Evolutionary conservation across 2,329 filamentous ascomycete genomes (phyloP).

Genomic region (Hypoxylon rubiginosum): DNA sequence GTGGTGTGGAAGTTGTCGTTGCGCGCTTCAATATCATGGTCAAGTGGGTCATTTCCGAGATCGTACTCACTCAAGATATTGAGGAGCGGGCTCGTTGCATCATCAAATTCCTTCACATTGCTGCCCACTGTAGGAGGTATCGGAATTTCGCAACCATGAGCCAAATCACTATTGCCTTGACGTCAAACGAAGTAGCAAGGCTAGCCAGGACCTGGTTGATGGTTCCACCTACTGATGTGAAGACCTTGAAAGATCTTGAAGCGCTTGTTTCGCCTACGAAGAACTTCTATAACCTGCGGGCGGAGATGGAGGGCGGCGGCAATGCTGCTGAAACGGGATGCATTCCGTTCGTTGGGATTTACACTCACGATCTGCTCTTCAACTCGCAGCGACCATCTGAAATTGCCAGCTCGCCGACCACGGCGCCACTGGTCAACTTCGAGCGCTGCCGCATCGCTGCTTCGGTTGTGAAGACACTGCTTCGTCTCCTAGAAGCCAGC

Average conservation of each 20-base stretch:
- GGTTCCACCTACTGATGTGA: slow-evolving; percentile 74
- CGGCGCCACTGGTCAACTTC: slow-evolving; percentile 83
- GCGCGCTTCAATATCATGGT: slow-evolving; percentile 90
- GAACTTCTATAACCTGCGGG: slow-evolving; percentile 82
- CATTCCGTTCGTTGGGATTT: slow-evolving; percentile 86
- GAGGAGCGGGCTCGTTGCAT: slow-evolving; percentile 82
- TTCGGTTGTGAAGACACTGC: slow-evolving; percentile 81
- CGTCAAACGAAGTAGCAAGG: slow-evolving; percentile 78
- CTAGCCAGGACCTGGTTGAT: slow-evolving; percentile 79
- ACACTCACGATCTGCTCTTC: slow-evolving; percentile 86
- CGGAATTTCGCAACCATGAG: slow-evolving; percentile 89
- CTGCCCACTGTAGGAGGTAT: slow-evolving; percentile 78
- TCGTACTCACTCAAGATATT: slow-evolving; percentile 78
- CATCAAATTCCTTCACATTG: slow-evolving; percentile 86
- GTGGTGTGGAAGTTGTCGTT: slow-evolving; percentile 85
- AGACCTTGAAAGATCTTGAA: slow-evolving; percentile 77
- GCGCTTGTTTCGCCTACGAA: slow-evolving; percentile 79
- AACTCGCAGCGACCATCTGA: slow-evolving; percentile 84
- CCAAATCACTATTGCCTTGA: slow-evolving; percentile 82
- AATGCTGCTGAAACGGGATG: slow-evolving; percentile 73
- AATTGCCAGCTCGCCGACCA: slow-evolving; percentile 75
- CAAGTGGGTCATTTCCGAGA: slow-evolving; percentile 86
- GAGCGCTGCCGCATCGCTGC: slow-evolving; percentile 83
- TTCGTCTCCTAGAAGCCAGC: slow-evolving; percentile 84
- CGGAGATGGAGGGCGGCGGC: slow-evolving; percentile 81